Base-by-base conservation (phyloP, 352 stramenopile genomes). In the Globisporangium cylindrosporum region DNA sequence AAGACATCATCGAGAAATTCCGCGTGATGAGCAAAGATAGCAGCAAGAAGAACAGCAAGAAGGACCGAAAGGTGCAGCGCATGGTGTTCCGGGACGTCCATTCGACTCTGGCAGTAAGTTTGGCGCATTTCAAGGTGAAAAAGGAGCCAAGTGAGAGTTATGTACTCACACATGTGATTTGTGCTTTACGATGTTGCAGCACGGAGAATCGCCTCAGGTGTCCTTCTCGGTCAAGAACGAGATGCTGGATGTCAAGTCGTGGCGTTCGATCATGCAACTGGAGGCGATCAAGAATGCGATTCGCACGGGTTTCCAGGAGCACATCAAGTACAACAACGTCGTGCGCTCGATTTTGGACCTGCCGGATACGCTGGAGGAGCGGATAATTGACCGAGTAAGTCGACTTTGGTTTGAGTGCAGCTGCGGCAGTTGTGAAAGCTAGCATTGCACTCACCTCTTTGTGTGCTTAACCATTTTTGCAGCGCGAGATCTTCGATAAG, bases 31-130 rank as follows among this genome's bases (percentile, higher is more conserved):
- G 87, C 82, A 95, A 95, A 67, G 84, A 94, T 53, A 94, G 68
- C 75, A 95, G 83, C 77, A 96, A 96, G 76, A 95, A 93, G 69
- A 94, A 88, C 72, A 94, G 84, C 76, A 96, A 96, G 68, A 94
- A 94, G 58, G 89, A 96, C 53, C 87, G 89, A 29, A 96, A 96
- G 64, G 84, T 84, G 2, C 89, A 96, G 70, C 84, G 86, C 29
- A 77, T 88, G 49, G 86, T 94, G 14, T 96, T 96, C 57, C 84
- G 89, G 24, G 87, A 96, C 63, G 88, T 96, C 64, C 68, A 95
- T 58, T 86, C 79, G 2, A 95, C 89, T 4, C 74, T 96, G 32
- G 75, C 78, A 46, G 87, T 94, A 77, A 49, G 82, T 73, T 22
- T 7, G 15, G 20, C 18, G 10, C 5, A 8, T 10, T 9, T 51